These are phyloP conservation scores for Phoenix dactylifera DNA, from an alignment of 176 grass and related monocot genomes.

Conservation along the genomic window DNA sequence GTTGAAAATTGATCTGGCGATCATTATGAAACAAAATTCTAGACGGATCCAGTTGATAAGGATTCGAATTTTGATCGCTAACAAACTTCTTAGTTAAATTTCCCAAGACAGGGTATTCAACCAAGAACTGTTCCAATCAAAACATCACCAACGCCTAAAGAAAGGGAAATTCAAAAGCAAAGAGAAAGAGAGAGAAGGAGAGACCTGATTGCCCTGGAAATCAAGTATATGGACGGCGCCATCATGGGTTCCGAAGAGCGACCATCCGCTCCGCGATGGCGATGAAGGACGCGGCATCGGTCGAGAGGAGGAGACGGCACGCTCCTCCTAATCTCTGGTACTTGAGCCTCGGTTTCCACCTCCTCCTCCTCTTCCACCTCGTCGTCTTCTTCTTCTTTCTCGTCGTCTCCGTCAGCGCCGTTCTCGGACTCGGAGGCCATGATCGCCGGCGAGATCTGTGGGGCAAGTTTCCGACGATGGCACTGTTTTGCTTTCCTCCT, in stretches of 20 bases:
- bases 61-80: too few relatives aligned
- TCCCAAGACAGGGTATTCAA: too few relatives aligned
- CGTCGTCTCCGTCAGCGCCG: conserved; percentile 40
- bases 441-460: conserved; percentile 1
- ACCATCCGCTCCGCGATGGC: conserved; percentile 90
- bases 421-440: conserved; percentile 50
- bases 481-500: too few relatives aligned
- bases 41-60: too few relatives aligned
- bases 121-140: neutral
- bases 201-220: conserved; percentile 95
- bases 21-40: too few relatives aligned
- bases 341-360: conserved; percentile 81
- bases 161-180: too few relatives aligned
- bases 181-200: neutral
- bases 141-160: neutral
- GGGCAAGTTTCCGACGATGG: too few relatives aligned
- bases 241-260: conserved; percentile 82
- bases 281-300: conserved; percentile 62
- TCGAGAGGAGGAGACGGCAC: conserved; percentile 66
- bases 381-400: conserved; percentile 25
- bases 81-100: too few relatives aligned
- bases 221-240: conserved; percentile 94
- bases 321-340: conserved; percentile 86
- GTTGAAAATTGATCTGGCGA: too few relatives aligned
- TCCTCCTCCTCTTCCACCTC: conserved; percentile 32